A percentile compares a stretch with the other conserved stretches of the same genome.
Evolutionary conservation across 768 basidiomycete species (phyloP).

Genomic region (Suillus decipiens): DNA sequence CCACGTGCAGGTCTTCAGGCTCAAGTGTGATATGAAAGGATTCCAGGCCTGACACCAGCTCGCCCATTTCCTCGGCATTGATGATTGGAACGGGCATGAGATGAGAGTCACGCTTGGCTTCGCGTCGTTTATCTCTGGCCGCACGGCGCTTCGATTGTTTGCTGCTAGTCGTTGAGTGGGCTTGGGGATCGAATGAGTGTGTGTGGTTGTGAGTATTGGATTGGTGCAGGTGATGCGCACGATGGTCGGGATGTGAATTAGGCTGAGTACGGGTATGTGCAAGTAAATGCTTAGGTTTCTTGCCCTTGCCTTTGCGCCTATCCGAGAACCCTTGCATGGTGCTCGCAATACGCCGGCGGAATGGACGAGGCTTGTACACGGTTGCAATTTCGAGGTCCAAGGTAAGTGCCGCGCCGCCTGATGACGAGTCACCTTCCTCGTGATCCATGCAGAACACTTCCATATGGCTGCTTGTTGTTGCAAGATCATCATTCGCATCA

Average conservation of each 20-base stretch:
- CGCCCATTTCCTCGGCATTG: constrained; percentile 1
- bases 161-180: constrained; percentile 13
- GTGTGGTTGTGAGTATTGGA: constrained; percentile 1
- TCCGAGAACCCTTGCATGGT: constrained; percentile 13
- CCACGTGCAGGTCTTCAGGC: constrained; percentile 11
- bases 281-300: constrained; percentile 33
- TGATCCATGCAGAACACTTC: constrained; percentile 51
- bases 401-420: constrained; percentile 35
- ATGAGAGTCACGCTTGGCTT: constrained; percentile 39
- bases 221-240: constrained; percentile 3
- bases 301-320: constrained; percentile 25
- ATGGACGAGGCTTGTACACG: constrained; percentile 74
- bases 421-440: constrained; percentile 36
- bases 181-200: neutral
- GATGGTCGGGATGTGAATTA: constrained; percentile 7
- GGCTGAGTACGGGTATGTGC: constrained; percentile 25
- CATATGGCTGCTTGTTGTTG: constrained; percentile 24
- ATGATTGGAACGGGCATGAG: constrained; percentile 21
- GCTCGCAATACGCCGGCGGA: constrained; percentile 46
- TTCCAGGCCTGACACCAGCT: constrained; percentile 36
- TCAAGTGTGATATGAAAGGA: constrained; percentile 36
- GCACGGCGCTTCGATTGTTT: constrained; percentile 41
- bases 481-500: constrained; percentile 36
- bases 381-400: constrained; percentile 67
- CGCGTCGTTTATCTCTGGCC: constrained; percentile 52